Conservation (phyloP, 2,329 filamentous ascomycete genomes). For the Aspergillus piperis region DNA sequence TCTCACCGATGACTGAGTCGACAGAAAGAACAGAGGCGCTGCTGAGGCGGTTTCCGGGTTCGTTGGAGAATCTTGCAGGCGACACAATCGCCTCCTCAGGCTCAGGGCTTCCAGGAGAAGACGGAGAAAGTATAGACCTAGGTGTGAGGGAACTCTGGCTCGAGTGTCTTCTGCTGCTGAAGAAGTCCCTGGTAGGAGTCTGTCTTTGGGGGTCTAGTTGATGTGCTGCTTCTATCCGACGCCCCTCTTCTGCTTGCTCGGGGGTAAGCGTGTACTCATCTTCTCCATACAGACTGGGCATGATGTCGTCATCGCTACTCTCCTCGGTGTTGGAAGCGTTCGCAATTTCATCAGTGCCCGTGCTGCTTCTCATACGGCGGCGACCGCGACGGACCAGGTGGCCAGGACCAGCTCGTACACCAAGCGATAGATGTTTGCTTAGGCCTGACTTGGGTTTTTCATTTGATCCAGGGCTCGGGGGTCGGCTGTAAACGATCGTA, state of each 20-base stretch:
- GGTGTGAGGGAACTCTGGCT: conserved; percentile 28
- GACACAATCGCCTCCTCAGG: conserved; percentile 37
- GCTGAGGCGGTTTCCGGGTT: conserved; percentile 38
- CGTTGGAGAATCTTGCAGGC: conserved; percentile 26
- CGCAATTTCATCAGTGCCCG: conserved; percentile 33
- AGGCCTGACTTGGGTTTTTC: conserved; percentile 35
- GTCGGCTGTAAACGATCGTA: conserved; percentile 43
- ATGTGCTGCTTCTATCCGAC: conserved; percentile 23
- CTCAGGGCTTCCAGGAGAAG: conserved; percentile 33
- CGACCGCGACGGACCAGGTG: conserved; percentile 35
- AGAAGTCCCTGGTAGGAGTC: conserved; percentile 20
- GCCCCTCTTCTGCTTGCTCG: conserved; percentile 37
- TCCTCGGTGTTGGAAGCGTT: conserved; percentile 32
- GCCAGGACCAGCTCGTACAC: conserved; percentile 44
- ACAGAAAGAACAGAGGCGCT: conserved; percentile 55
- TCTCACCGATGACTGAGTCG: conserved; percentile 60
- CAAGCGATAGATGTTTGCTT: conserved; percentile 41
- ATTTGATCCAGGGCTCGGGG: conserved; percentile 35
- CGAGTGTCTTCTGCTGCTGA: conserved; percentile 26
- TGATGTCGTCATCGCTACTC: conserved; percentile 42
- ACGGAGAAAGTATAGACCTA: conserved; percentile 26
- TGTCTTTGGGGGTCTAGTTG: conserved; percentile 21
- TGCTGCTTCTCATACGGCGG: conserved; percentile 28
- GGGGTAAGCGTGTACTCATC: conserved; percentile 42
- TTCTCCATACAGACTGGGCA: conserved; percentile 40